Conservation (phyloP, 768 basidiomycete species). For the Clitopilus hobsonii region DNA sequence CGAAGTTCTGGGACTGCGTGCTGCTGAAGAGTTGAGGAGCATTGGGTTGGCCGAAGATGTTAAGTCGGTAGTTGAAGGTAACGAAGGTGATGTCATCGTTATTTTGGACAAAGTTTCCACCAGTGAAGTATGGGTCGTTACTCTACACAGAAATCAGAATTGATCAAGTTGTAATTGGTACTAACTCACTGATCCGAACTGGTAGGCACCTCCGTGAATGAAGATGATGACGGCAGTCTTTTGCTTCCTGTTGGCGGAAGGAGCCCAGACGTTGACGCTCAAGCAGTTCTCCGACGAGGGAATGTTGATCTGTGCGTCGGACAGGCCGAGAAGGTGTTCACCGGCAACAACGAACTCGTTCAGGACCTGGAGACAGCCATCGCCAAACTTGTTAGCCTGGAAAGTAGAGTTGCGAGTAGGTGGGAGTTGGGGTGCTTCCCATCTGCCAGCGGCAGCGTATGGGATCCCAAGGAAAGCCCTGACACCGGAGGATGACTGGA, state of each 20-base stretch:
- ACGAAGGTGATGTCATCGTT: constrained; percentile 27
- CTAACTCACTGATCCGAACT: constrained; percentile 24
- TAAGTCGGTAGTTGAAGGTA: constrained; percentile 31
- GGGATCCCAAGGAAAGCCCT: constrained; percentile 27
- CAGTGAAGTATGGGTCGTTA: constrained; percentile 19
- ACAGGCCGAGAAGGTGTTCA: constrained; percentile 16
- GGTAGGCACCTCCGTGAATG: constrained; percentile 30
- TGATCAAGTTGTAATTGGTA: not conserved
- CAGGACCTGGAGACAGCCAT: constrained; percentile 20
- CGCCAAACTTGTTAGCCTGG: constrained; percentile 20
- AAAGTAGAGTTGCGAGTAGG: constrained; percentile 12
- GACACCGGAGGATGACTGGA: constrained; percentile 15
- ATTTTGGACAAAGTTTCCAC: constrained; percentile 24
- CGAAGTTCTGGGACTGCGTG: constrained; percentile 25
- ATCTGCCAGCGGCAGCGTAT: constrained; percentile 23
- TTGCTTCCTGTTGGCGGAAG: constrained; percentile 20
- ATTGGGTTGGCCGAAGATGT: constrained; percentile 30
- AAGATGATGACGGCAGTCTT: constrained; percentile 26
- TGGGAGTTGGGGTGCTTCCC: constrained; percentile 21
- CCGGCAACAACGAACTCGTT: constrained; percentile 9
- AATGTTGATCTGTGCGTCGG: constrained; percentile 14
- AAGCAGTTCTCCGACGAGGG: constrained; percentile 26
- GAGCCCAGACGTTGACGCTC: constrained; percentile 29
- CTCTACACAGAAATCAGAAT: constrained; percentile 12
- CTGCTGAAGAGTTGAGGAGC: constrained; percentile 24